Evolutionary conservation across 257 asterid species (phyloP).

Genomic region (Solanum chmielewskii): DNA sequence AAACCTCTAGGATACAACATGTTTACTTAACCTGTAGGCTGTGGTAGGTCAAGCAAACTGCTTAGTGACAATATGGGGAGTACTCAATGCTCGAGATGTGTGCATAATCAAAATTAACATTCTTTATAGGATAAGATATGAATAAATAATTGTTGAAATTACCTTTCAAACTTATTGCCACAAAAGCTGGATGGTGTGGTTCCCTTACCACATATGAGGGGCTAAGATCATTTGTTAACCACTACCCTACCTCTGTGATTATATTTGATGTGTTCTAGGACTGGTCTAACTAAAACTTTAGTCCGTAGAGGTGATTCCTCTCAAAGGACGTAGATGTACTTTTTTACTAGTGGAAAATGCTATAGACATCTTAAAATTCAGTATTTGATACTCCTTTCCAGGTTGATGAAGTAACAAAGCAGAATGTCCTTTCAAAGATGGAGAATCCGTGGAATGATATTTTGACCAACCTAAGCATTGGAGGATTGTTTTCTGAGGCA

Average conservation of each 20-base stretch:
- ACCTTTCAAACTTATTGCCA: not conserved
- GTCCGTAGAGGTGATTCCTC: not conserved
- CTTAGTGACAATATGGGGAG: not conserved
- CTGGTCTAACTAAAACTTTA: not conserved
- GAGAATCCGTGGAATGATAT: constrained; percentile 58
- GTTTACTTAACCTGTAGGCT: not conserved
- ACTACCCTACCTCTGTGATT: not conserved
- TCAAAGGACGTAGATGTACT: not conserved
- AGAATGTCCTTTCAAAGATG: constrained; percentile 14
- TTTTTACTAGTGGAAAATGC: constrained; percentile 3
- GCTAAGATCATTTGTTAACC: not conserved
- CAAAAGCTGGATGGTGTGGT: not conserved
- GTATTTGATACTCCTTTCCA: constrained; percentile 13
- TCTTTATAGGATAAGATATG: not conserved
- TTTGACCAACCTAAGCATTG: constrained; percentile 75
- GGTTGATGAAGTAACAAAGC: constrained; percentile 32
- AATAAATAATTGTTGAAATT: not conserved
- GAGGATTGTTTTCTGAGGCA: constrained; percentile 73
- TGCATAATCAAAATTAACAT: not conserved
- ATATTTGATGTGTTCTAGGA: not conserved
- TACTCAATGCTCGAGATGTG: not conserved
- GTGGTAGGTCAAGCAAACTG: not conserved
- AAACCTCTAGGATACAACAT: not conserved
- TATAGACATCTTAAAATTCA: not conserved
- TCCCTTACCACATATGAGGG: not conserved